phyloP scores from a whole-genome alignment of 306 rosid species.

The Oemleria cerasiformis region DNA sequence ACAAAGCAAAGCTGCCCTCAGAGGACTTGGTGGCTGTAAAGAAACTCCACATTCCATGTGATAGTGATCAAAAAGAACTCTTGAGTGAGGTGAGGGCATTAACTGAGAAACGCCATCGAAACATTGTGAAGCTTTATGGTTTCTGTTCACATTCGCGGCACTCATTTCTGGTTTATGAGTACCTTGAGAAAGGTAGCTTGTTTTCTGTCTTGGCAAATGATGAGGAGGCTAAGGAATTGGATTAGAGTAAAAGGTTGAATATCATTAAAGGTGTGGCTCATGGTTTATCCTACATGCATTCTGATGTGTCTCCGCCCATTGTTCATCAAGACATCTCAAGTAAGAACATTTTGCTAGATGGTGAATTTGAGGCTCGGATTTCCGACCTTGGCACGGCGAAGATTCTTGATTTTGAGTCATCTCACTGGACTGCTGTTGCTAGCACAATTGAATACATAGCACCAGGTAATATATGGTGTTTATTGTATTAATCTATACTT shows the following conservation, averaged over 20 bases:
- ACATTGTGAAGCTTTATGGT: slow-evolving; percentile 34
- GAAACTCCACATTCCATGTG: slow-evolving; percentile 24
- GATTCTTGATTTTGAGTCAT: slow-evolving; percentile 25
- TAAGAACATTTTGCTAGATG: slow-evolving; percentile 37
- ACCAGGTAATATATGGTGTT: slow-evolving; percentile 32
- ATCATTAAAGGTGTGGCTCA: slow-evolving; percentile 34
- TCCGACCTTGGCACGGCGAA: slow-evolving; percentile 37
- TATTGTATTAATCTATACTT: neutral
- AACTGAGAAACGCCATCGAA: slow-evolving; percentile 18
- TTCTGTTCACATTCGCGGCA: slow-evolving; percentile 26
- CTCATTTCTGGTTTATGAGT: slow-evolving; percentile 34
- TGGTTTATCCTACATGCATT: slow-evolving; percentile 39
- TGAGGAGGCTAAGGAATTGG: slow-evolving; percentile 26
- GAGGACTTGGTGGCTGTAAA: slow-evolving; percentile 34
- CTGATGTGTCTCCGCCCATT: slow-evolving; percentile 19
- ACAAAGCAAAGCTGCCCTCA: slow-evolving; percentile 32
- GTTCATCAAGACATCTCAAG: slow-evolving; percentile 42
- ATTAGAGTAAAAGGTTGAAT: slow-evolving; percentile 27
- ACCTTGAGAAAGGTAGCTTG: slow-evolving; percentile 40
- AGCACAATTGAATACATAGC: slow-evolving; percentile 47
- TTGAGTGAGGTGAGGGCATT: slow-evolving; percentile 26
- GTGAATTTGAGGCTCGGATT: slow-evolving; percentile 33
- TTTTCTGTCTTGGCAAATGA: slow-evolving; percentile 16
- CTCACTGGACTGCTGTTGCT: slow-evolving; percentile 39
- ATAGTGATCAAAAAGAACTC: slow-evolving; percentile 19